Evolutionary conservation across 2,329 filamentous ascomycete species (phyloP).

Genomic region (Fusarium palustre): DNA sequence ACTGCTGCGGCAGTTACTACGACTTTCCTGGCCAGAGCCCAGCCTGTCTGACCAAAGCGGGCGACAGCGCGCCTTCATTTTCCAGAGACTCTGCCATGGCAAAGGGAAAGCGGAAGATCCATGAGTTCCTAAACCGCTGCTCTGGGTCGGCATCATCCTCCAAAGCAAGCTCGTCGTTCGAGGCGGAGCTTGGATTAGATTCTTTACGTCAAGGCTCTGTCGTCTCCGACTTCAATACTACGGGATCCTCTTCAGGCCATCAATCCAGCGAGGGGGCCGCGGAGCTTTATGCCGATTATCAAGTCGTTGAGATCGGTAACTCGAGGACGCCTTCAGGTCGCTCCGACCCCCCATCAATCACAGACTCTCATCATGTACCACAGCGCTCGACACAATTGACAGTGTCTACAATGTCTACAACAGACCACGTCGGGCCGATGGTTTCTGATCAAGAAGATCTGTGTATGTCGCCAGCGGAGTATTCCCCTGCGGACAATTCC

Average conservation of each 20-base stretch:
- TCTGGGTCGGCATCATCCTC: background rate
- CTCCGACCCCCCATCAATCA: fast-evolving
- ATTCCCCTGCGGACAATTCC: fast-evolving
- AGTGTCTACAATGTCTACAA: fast-evolving
- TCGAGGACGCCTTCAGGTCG: fast-evolving
- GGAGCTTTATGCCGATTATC: background rate
- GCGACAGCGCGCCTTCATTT: fast-evolving
- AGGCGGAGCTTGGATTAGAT: background rate
- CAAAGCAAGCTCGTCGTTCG: fast-evolving
- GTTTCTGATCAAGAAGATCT: background rate
- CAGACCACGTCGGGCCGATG: fast-evolving
- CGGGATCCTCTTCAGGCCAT: fast-evolving
- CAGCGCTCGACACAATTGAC: fast-evolving
- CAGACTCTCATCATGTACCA: fast-evolving
- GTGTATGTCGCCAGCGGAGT: background rate
- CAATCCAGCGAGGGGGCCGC: fast-evolving
- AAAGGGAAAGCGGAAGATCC: background rate
- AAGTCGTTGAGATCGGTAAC: background rate
- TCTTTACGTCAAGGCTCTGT: background rate
- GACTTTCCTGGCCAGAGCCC: background rate
- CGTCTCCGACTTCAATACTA: too few species aligned
- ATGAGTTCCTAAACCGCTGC: background rate
- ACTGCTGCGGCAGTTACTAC: background rate
- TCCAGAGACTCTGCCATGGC: background rate
- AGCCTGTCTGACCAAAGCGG: fast-evolving